These are phyloP conservation scores for Prunus salicina DNA, from an alignment of 306 rosid genomes.

Conservation along the genomic window DNA sequence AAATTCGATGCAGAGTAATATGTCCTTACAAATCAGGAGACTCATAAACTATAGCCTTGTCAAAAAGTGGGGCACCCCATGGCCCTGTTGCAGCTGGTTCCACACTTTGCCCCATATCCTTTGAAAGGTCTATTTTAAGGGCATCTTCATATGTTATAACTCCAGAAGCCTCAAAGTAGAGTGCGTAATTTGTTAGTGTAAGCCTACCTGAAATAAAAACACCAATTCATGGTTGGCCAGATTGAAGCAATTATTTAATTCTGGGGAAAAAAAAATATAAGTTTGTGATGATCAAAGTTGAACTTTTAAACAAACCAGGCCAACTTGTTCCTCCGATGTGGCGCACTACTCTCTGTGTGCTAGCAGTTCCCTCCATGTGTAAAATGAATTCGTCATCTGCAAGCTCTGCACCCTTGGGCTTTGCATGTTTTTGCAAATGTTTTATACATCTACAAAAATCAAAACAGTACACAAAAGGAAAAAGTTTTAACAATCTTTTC, in stretches of 20 bases:
- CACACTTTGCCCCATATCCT: constrained; percentile 50
- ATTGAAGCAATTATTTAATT: neutral
- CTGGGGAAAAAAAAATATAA: neutral
- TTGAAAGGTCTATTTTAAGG: constrained; percentile 67
- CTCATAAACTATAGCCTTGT: constrained; percentile 74
- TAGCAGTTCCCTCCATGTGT: constrained; percentile 92
- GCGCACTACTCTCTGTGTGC: constrained; percentile 77
- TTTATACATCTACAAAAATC: constrained; percentile 43
- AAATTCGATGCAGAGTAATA: neutral
- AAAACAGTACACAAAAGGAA: neutral
- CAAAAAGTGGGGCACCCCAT: constrained; percentile 94
- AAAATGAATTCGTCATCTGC: constrained; percentile 74
- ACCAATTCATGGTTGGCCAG: neutral
- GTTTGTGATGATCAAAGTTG: neutral
- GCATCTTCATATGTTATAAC: constrained; percentile 73
- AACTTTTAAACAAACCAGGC: constrained; percentile 61
- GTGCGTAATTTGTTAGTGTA: constrained; percentile 79
- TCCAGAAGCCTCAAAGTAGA: constrained; percentile 91
- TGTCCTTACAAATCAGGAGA: constrained; percentile 66
- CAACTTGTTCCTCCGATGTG: constrained; percentile 86
- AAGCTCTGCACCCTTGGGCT: constrained; percentile 70
- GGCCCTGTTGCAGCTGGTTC: constrained; percentile 79
- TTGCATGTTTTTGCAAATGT: constrained; percentile 63
- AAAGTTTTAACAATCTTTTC: neutral
- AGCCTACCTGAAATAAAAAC: constrained; percentile 68